Conservation (phyloP, 257 asterid species). For the Paulownia fortunei region DNA sequence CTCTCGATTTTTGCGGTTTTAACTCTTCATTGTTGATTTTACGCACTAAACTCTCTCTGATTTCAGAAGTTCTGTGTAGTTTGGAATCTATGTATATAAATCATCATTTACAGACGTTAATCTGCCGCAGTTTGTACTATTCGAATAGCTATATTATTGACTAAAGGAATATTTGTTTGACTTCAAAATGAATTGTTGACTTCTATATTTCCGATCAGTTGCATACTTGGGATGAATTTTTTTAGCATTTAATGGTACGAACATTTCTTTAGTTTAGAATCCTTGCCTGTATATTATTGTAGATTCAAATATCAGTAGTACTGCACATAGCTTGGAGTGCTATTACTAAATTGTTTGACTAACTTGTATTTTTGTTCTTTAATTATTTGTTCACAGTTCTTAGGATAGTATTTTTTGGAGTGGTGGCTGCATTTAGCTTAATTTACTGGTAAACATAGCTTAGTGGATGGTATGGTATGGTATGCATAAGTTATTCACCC, state of each 20-base stretch:
- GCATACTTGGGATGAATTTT: conserved; percentile 4
- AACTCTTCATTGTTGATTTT: background rate
- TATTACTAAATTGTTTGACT: background rate
- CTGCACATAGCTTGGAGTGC: background rate
- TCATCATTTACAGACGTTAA: background rate
- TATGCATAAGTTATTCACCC: background rate
- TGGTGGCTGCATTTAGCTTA: conserved; percentile 7
- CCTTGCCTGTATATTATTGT: background rate
- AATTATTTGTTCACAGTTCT: background rate
- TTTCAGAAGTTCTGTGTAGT: background rate
- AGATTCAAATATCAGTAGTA: background rate
- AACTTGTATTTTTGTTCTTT: no score
- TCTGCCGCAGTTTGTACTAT: background rate
- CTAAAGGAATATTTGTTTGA: conserved; percentile 5
- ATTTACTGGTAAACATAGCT: background rate
- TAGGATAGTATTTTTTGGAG: background rate
- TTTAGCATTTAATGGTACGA: background rate
- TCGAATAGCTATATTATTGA: conserved; percentile 13
- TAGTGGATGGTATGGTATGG: background rate
- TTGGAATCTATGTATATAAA: background rate
- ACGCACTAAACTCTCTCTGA: background rate
- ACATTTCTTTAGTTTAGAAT: background rate
- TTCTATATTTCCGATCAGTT: conserved; percentile 13
- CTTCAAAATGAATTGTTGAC: background rate
- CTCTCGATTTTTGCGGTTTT: conserved; percentile 65